phyloP scores from a whole-genome alignment of 2,329 filamentous ascomycete genomes.

The Aspergillus hortae region DNA sequence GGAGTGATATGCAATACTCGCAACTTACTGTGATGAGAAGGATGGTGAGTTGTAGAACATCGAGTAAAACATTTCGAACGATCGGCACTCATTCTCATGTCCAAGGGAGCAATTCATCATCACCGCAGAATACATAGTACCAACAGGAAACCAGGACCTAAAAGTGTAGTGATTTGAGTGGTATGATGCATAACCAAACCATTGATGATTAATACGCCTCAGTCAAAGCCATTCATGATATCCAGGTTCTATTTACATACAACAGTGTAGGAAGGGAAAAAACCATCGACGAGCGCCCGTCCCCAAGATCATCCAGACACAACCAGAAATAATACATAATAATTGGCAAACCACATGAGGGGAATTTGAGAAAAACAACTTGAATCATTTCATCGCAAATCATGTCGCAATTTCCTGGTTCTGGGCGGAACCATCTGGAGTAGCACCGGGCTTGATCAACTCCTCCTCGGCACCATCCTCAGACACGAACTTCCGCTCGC shows the following conservation, averaged over 20 bases:
- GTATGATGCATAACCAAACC: too few relatives aligned
- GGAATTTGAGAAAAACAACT: constrained; percentile 3
- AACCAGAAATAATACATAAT: constrained; percentile 24
- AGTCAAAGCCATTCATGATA: constrained; percentile 10
- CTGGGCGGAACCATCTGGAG: constrained; percentile 24
- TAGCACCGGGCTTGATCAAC: constrained; percentile 61
- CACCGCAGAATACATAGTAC: too few relatives aligned
- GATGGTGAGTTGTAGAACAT: too few relatives aligned
- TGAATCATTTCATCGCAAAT: constrained; percentile 1
- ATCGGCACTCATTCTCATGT: too few relatives aligned
- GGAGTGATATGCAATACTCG: too few relatives aligned
- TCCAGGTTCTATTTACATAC: constrained; percentile 24
- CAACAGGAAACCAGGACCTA: too few relatives aligned
- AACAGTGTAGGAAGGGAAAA: background rate
- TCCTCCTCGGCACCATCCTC: constrained; percentile 66
- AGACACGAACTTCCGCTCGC: constrained; percentile 77
- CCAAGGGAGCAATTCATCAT: too few relatives aligned
- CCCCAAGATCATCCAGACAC: constrained; percentile 14
- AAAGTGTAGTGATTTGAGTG: too few relatives aligned
- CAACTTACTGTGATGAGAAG: too few relatives aligned
- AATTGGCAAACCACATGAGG: constrained; percentile 7
- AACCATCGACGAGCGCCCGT: constrained; percentile 22
- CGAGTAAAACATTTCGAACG: too few relatives aligned
- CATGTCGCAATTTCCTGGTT: constrained; percentile 32
- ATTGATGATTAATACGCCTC: too few relatives aligned